Evolutionary conservation across 1,139 yeast genomes (phyloP), one percentile per base, ranked within the genome.

Genomic region (Blastobotrys arbuscula): DNA sequence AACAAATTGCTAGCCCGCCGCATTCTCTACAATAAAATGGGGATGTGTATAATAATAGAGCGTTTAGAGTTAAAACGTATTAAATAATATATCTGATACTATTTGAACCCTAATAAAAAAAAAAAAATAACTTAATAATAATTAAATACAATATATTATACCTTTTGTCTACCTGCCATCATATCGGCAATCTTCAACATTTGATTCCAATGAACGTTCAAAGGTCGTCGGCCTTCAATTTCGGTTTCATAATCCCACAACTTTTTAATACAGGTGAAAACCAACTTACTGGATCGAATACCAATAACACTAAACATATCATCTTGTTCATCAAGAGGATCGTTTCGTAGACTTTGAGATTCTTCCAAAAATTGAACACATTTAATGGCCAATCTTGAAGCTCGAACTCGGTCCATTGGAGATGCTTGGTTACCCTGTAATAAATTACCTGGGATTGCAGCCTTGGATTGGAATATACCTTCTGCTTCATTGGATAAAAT

Each of bases 351-450:
- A 4, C 50, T 49, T 39, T 63, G 70, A 48, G 63, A 52, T 34
- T 61, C 53, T 49, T 92, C 97, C 56, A 92, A 78, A 69, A 87
- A 92, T 64, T 86, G 85, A 47, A 89, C 82, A 49, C 96, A 88
- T 67, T 81, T 83, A 56, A 90, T 82, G 3, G 96, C 96, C 66
- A 84, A 83, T 65, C 97, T 78, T 13, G 95, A 84, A 15, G 96
- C 96, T 55, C 92, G 78, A 19, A 90, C 85, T 69, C 97, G 81
- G 68, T 92, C 98, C 68, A 89, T 86, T 7, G 97, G 88, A 2
- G 97, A 85, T 37, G 98, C 98, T 48, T 82, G 79, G 52, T 95
- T 96, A 67, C 98, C 98, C 70, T 92, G 98, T 74, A 92, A 98
- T 47, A 89, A 95, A 64, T 92, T 98, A 26, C 98, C 98, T 12